Evolutionary conservation across 2,329 filamentous ascomycete genomes (phyloP).

Genomic region (Fusarium brachygibbosum): DNA sequence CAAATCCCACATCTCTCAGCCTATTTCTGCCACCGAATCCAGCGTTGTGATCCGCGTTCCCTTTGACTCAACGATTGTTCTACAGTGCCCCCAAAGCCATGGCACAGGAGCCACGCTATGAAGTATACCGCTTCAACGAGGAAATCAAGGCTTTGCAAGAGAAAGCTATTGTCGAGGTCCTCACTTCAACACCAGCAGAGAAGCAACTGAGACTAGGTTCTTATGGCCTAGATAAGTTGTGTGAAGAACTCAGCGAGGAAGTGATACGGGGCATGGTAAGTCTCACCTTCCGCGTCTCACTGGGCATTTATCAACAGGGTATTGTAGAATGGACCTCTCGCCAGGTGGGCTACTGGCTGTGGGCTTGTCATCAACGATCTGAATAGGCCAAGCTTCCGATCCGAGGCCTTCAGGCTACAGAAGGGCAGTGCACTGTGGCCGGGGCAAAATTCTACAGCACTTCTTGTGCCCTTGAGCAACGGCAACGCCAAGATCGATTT

Average conservation of each 20-base stretch:
- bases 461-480: slow-evolving; percentile 38
- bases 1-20: neutral
- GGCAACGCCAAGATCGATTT: slow-evolving; percentile 20
- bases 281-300: neutral
- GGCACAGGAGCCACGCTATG: slow-evolving; percentile 15
- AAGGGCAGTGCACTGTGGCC: slow-evolving; percentile 34
- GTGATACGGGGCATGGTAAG: slow-evolving; percentile 35
- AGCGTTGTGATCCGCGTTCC: neutral
- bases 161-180: slow-evolving; percentile 34
- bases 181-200: slow-evolving; percentile 26
- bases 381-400: slow-evolving; percentile 20
- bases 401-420: slow-evolving; percentile 41
- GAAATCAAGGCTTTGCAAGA: slow-evolving; percentile 24
- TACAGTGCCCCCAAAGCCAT: slow-evolving; percentile 16
- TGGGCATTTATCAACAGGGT: neutral
- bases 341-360: slow-evolving; percentile 18
- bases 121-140: slow-evolving; percentile 25
- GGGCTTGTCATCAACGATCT: slow-evolving; percentile 30
- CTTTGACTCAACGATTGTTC: neutral
- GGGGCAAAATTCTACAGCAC: slow-evolving; percentile 6
- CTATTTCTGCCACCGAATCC: neutral
- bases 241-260: slow-evolving; percentile 24
- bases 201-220: slow-evolving; percentile 22
- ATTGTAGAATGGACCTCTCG: slow-evolving; percentile 12
- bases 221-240: slow-evolving; percentile 28